Conservation (phyloP, 768 basidiomycete genomes). For the Boletus vermiculosoides region DNA sequence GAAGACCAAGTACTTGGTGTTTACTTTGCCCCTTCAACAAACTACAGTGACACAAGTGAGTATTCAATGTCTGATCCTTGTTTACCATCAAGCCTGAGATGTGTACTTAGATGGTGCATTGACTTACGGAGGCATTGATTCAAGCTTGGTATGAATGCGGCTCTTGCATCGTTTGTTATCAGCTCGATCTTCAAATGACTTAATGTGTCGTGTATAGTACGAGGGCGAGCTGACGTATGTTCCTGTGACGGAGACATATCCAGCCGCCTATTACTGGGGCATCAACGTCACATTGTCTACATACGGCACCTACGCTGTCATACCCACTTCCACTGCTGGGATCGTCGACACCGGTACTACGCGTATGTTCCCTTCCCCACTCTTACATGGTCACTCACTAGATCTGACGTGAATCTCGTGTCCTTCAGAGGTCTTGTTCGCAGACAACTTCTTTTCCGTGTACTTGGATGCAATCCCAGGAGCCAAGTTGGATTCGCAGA, state of each 20-base stretch:
- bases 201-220: conserved; percentile 10
- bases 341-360: conserved; percentile 32
- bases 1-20: conserved; percentile 18
- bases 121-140: conserved; percentile 29
- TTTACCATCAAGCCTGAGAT: not conserved
- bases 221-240: conserved; percentile 23
- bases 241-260: conserved; percentile 27
- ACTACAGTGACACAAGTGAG: conserved; percentile 17
- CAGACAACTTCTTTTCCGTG: conserved; percentile 15
- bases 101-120: conserved; percentile 21
- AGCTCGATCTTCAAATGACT: not conserved
- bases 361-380: conserved; percentile 7
- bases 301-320: conserved; percentile 14
- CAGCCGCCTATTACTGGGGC: conserved; percentile 30
- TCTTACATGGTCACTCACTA: not conserved
- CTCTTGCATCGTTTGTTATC: not conserved
- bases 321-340: conserved; percentile 25
- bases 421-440: conserved; percentile 22
- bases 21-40: conserved; percentile 24
- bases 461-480: conserved; percentile 20
- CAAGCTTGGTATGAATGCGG: conserved; percentile 11
- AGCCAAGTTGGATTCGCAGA: not conserved
- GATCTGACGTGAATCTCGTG: not conserved
- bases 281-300: conserved; percentile 24
- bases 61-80: not conserved